Conservation (phyloP, 2,329 filamentous ascomycete species). For the Pseudohalonectria lignicola region DNA sequence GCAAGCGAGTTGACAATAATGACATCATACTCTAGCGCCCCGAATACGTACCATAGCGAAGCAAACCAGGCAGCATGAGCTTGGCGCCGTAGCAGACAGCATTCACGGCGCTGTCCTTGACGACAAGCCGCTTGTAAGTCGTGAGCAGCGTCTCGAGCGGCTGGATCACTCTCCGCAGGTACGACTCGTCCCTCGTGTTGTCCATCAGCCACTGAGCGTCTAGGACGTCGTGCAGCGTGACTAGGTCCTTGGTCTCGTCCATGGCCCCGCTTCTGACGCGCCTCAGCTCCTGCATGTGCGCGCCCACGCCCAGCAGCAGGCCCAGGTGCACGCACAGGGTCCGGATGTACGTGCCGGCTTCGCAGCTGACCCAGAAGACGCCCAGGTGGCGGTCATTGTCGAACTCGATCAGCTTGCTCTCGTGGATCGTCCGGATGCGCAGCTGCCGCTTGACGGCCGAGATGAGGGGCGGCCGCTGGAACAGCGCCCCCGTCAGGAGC, state of each 20-base stretch:
- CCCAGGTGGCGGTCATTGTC: constrained; percentile 96
- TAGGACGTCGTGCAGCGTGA: constrained; percentile 89
- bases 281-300: constrained; percentile 96
- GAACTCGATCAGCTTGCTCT: constrained; percentile 94
- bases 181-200: constrained; percentile 90
- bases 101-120: constrained; percentile 95
- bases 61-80: constrained; percentile 92
- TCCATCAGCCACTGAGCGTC: constrained; percentile 95
- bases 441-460: constrained; percentile 98
- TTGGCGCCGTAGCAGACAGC: constrained; percentile 98
- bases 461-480: constrained; percentile 94
- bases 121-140: constrained; percentile 91
- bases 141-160: constrained; percentile 88
- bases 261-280: constrained; percentile 91
- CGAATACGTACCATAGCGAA: constrained; percentile 65
- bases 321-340: constrained; percentile 94
- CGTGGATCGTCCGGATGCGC: constrained; percentile 94
- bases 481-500: constrained; percentile 90
- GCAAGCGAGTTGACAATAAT: no score
- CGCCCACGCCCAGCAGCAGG: constrained; percentile 30
- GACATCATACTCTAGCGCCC: no score
- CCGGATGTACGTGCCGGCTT: constrained; percentile 97
- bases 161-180: constrained; percentile 81
- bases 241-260: constrained; percentile 80
- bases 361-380: constrained; percentile 99